Conservation (phyloP, 129 eudicot genomes). For the Arctium lappa region DNA sequence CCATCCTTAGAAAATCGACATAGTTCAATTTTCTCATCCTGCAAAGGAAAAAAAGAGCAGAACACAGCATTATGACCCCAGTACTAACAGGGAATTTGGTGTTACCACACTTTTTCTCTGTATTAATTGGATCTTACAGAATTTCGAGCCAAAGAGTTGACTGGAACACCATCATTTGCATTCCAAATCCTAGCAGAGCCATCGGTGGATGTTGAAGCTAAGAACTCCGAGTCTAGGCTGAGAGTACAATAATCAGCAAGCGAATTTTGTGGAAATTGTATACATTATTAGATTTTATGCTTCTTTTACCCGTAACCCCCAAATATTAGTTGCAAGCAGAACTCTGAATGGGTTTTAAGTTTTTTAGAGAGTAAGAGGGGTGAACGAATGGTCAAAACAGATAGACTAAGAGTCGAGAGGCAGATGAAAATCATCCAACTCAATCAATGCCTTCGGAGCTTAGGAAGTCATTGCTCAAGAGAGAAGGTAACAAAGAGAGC, state of each 20-base stretch:
- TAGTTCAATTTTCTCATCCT: conserved; percentile 89
- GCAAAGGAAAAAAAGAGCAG: conserved; percentile 14
- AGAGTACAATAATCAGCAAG: conserved; percentile 16
- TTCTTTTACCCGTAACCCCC: conserved; percentile 1
- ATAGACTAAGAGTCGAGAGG: not conserved
- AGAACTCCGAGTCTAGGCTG: conserved; percentile 95
- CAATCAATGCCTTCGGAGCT: not conserved
- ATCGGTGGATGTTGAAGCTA: conserved; percentile 95
- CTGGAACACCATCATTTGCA: conserved; percentile 74
- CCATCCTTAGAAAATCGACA: conserved; percentile 97
- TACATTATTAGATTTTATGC: not conserved
- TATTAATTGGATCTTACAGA: conserved; percentile 43
- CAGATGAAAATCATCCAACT: not conserved
- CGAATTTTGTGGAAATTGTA: not conserved
- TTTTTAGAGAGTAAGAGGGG: not conserved
- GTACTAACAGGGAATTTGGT: conserved; percentile 1
- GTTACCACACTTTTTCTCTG: not conserved
- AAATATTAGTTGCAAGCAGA: not conserved
- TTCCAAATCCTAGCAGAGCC: conserved; percentile 98
- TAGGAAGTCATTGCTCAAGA: conserved; percentile 7
- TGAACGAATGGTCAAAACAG: conserved; percentile 7
- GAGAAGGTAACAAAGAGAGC: not conserved
- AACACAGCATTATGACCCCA: conserved; percentile 12
- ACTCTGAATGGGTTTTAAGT: not conserved
- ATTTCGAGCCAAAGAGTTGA: conserved; percentile 70